Base-by-base conservation (phyloP, 78 protist species). In the Diacronema lutheri region DNA sequence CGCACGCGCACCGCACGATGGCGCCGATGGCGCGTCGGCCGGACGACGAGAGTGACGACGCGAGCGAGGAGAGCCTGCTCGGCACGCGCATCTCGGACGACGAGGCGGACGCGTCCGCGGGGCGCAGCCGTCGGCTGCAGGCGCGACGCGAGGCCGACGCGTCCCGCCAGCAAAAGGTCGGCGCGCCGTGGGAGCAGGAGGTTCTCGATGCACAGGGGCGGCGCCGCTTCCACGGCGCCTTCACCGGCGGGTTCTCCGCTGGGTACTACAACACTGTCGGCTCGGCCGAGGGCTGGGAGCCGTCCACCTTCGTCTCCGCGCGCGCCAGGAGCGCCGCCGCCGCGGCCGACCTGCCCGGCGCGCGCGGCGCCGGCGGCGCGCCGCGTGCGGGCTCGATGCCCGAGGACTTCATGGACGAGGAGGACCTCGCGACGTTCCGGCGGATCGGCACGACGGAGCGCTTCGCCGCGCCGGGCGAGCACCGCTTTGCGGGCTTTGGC, bases 231-330 rank as follows among this genome's bases (percentile, higher is more conserved):
- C 99, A 97, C 69, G 99, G 99, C 16, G 99, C 99, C 6, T 97
- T 97, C 83, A 97, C 99, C 13, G 99, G 99, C 41, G 99, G 99
- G 3, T 97, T 90, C 38, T 92, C 97, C 13, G 98, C 99, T 12
- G 99, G 99, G 11, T 97, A 93, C 72, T 97, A 66, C 81, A 96
- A 96, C 89, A 92, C 97, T 0, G 99, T 95, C 5, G 99, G 98
- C 12, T 86, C 95, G 19, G 86, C 83, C 66, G 98, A 97, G 74
- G 97, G 97, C n/a, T 96, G 91, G 85, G 86, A 93, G 37, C 95
- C 97, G 12, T 26, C 86, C 2, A 69, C 86, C 11, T 95, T 90
- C 60, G 71, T 56, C 44, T 89, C 95, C 41, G 66, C 94, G 1
- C 76, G 87, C 26, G 61, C 88, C 68, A 57, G 7, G 50, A 62